Percentiles rank a stretch among this genome's conserved stretches.
These are phyloP conservation scores for Podila horticola DNA, from an alignment of 192 early-diverging fungal genomes.

Conservation along the genomic window DNA sequence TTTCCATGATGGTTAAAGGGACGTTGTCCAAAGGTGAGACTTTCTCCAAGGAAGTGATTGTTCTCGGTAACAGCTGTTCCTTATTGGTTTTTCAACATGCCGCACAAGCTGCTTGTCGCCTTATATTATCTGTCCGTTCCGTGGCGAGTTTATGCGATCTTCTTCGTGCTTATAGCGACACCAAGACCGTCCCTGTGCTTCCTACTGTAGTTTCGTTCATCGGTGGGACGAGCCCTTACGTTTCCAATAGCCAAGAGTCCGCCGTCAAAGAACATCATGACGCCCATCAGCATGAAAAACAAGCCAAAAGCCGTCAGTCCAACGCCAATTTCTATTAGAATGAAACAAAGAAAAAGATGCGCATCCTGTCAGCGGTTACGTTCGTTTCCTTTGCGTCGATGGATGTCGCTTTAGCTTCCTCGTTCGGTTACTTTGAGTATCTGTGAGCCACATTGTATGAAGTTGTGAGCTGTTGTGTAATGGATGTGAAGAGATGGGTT, in stretches of 20 bases:
- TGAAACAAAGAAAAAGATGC: not conserved
- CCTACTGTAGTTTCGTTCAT: not conserved
- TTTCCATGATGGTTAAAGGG: no score
- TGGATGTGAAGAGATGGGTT: not conserved
- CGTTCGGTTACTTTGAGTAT: not conserved
- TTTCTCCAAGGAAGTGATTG: no score
- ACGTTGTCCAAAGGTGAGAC: no score
- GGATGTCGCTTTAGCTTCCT: no score
- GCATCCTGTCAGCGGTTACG: no score
- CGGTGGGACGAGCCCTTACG: constrained; percentile 59
- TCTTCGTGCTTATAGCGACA: no score
- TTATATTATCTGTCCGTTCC: no score
- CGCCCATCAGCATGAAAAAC: constrained; percentile 91
- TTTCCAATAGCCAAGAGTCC: constrained; percentile 97
- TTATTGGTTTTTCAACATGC: no score
- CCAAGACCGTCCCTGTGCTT: not conserved
- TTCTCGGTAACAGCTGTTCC: no score
- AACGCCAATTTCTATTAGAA: constrained; percentile 83
- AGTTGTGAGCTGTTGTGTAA: not conserved
- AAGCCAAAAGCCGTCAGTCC: constrained; percentile 93
- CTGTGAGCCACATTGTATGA: constrained; percentile 6
- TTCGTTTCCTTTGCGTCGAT: not conserved
- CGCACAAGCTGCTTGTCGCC: no score
- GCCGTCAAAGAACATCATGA: constrained; percentile 95
- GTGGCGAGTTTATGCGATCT: no score